A percentile compares a stretch with the other conserved stretches of the same genome.
Evolutionary conservation across 768 basidiomycete species (phyloP).

Genomic region (Leucogyrophana mollusca): DNA sequence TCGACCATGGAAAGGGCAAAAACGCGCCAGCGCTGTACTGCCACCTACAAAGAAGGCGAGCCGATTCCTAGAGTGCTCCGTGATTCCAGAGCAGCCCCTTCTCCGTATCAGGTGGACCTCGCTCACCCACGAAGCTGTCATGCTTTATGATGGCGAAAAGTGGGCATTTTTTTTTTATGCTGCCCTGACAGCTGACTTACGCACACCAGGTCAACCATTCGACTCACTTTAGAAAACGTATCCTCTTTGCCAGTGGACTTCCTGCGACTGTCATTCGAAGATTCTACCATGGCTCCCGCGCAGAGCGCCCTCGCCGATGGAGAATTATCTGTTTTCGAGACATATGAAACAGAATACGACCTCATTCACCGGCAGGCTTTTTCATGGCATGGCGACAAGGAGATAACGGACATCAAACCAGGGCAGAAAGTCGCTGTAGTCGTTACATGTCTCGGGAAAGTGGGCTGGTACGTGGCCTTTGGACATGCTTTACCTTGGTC

Average conservation of each 20-base stretch:
- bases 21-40: constrained; percentile 33
- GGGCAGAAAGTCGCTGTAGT: constrained; percentile 69
- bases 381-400: constrained; percentile 55
- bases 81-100: constrained; percentile 85
- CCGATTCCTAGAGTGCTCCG: constrained; percentile 75
- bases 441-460: constrained; percentile 83
- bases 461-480: constrained; percentile 71
- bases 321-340: constrained; percentile 76
- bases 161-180: constrained; percentile 33
- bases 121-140: constrained; percentile 90
- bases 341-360: constrained; percentile 88
- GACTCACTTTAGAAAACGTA: constrained; percentile 88
- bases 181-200: constrained; percentile 9
- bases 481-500: constrained; percentile 1
- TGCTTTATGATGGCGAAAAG: constrained; percentile 96
- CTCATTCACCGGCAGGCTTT: constrained; percentile 79
- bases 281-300: constrained; percentile 79
- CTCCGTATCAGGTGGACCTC: constrained; percentile 84
- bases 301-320: constrained; percentile 80
- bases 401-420: constrained; percentile 54
- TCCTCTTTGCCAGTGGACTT: constrained; percentile 84
- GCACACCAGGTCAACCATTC: constrained; percentile 67
- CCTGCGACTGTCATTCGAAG: constrained; percentile 82
- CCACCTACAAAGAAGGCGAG: constrained; percentile 24
- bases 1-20: constrained; percentile 54